Evolutionary conservation across 2,329 filamentous ascomycete genomes (phyloP).

Genomic region (Alternaria rosae): DNA sequence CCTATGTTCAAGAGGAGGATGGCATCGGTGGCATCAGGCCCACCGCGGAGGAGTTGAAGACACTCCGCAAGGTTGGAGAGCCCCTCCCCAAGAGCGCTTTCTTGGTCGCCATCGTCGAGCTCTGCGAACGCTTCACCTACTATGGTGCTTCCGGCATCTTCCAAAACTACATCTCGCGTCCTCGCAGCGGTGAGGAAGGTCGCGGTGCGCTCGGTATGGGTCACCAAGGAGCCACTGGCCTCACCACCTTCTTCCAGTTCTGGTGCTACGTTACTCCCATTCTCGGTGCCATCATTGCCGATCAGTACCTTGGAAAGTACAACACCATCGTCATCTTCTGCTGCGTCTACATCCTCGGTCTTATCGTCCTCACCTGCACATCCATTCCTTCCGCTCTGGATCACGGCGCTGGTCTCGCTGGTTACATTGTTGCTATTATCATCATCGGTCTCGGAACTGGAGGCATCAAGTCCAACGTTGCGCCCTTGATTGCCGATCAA

Average conservation of each 20-base stretch:
- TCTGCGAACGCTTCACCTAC: slow-evolving; percentile 61
- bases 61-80: slow-evolving; percentile 56
- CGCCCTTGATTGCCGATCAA: slow-evolving; percentile 59
- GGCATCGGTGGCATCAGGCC: slow-evolving; percentile 48
- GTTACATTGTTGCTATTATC: slow-evolving; percentile 67
- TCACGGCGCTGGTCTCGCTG: slow-evolving; percentile 66
- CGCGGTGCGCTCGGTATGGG: slow-evolving; percentile 54
- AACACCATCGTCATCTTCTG: slow-evolving; percentile 74
- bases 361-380: slow-evolving; percentile 71
- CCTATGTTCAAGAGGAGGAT: slow-evolving; percentile 35
- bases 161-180: slow-evolving; percentile 59
- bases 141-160: slow-evolving; percentile 57
- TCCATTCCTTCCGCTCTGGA: slow-evolving; percentile 71
- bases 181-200: slow-evolving; percentile 47
- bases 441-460: slow-evolving; percentile 78
- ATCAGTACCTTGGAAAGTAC: slow-evolving; percentile 75
- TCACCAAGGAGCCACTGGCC: slow-evolving; percentile 55
- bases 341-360: slow-evolving; percentile 69
- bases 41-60: slow-evolving; percentile 53
- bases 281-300: slow-evolving; percentile 62
- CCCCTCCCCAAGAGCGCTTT: slow-evolving; percentile 57
- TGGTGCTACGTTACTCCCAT: slow-evolving; percentile 45
- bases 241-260: slow-evolving; percentile 57
- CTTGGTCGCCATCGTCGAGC: slow-evolving; percentile 58
- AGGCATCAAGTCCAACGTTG: slow-evolving; percentile 83